Evolutionary conservation across 169 alveolate species (phyloP), one percentile per base, ranked within the genome.

Genomic region (Plasmodium inui): DNA sequence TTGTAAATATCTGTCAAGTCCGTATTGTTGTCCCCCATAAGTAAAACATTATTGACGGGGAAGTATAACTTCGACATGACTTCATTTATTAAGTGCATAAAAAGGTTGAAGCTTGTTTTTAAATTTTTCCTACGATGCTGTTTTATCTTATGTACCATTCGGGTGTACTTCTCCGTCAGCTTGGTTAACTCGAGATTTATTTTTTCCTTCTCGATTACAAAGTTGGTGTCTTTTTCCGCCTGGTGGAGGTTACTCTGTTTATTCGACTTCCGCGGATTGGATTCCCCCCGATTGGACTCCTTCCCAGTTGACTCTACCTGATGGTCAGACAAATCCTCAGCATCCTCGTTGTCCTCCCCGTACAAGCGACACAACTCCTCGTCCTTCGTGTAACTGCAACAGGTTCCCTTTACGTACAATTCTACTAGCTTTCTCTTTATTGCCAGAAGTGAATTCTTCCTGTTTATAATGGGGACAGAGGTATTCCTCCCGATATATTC

Each of bases 11-110:
- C 93, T 10, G 85, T 50, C n/a, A 86, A 19, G 44, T 86, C 81
- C 5, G 76, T 50, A 1, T 32, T 22, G 19, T 26, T 70, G 41
- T 86, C 93, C 12, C 78, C 74, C 41, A 70, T 76, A 7, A 78
- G 39, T 32, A 86, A 86, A 26, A 86, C 85, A 74, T 70, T 86
- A 86, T 86, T 83, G 3, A 86, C 70, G 67, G 93, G 80, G 67
- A 86, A 86, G 22, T 86, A 86, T 6, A 86, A 55, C 22, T 86
- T 86, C n/a, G 93, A 74, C 17, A 78, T 74, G 19, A 86, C 93
- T 57, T 86, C 93, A 70, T 86, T 86, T 22, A 86, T 86, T 86
- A 86, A 34, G 28, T 86, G 37, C 93, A 86, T 86, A 86, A 86
- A 86, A 8, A 55, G 67, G 44, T 86, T 86, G 67, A 86, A 86